Evolutionary conservation across 2,329 filamentous ascomycete species (phyloP).

Genomic region (Ramularia endophylla): DNA sequence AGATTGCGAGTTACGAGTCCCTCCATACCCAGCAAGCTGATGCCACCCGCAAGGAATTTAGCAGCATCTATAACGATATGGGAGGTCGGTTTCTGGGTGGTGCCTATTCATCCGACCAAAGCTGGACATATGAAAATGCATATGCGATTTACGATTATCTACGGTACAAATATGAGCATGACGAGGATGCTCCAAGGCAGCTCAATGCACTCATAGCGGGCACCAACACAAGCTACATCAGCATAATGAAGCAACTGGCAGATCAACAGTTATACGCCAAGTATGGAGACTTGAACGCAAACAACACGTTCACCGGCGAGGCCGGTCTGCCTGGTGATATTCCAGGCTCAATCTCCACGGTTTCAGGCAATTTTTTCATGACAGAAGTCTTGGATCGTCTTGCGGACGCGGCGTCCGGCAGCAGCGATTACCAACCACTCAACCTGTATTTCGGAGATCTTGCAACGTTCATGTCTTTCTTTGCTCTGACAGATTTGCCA

Average conservation of each 20-base stretch:
- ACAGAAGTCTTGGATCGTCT: conserved; percentile 31
- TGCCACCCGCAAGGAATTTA: conserved; percentile 30
- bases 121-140: conserved; percentile 48
- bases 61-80: conserved; percentile 40
- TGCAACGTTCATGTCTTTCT: conserved; percentile 47
- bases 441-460: conserved; percentile 43
- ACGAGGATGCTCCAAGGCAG: conserved; percentile 35
- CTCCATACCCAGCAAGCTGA: conserved; percentile 24
- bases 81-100: conserved; percentile 30
- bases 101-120: conserved; percentile 34
- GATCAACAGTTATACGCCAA: conserved; percentile 41
- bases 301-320: conserved; percentile 16
- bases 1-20: conserved; percentile 38
- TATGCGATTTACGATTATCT: conserved; percentile 52
- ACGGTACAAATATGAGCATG: conserved; percentile 49
- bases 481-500: conserved; percentile 41
- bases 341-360: conserved; percentile 34
- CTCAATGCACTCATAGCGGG: conserved; percentile 22
- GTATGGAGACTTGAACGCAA: conserved; percentile 40
- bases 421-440: conserved; percentile 27
- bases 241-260: conserved; percentile 39
- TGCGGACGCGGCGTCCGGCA: conserved; percentile 25
- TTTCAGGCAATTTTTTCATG: conserved; percentile 34
- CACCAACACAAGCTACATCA: conserved; percentile 21
- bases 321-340: conserved; percentile 20